Conservation (phyloP, 257 asterid genomes). For the Solanum virginianum region DNA sequence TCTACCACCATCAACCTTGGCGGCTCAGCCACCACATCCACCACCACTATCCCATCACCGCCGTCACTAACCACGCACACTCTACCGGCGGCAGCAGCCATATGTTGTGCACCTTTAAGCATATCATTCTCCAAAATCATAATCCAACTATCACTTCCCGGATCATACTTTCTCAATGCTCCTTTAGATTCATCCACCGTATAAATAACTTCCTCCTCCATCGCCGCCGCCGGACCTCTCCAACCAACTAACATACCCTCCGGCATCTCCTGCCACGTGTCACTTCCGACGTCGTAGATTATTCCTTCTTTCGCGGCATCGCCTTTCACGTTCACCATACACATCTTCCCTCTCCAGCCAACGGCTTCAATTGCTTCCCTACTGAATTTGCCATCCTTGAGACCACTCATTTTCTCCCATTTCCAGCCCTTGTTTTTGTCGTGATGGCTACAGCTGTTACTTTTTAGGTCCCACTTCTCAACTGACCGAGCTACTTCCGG, state of each 20-base stretch:
- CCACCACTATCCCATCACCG: constrained; percentile 35
- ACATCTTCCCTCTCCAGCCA: constrained; percentile 67
- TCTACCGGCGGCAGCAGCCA: constrained; percentile 48
- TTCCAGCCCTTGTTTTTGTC: constrained; percentile 9
- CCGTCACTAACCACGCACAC: constrained; percentile 43
- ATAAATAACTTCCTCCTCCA: constrained; percentile 39
- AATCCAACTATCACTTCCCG: constrained; percentile 38
- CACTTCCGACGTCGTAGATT: constrained; percentile 31
- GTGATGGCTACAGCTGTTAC: not conserved
- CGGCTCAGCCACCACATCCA: constrained; percentile 46
- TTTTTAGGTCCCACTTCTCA: constrained; percentile 48
- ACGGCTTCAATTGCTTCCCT: constrained; percentile 80
- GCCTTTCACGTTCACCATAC: constrained; percentile 44
- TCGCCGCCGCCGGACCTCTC: constrained; percentile 61
- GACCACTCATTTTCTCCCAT: constrained; percentile 50
- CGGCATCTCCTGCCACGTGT: constrained; percentile 69
- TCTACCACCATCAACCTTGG: constrained; percentile 42
- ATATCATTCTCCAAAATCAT: constrained; percentile 17
- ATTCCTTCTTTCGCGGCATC: constrained; percentile 54
- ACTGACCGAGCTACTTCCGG: constrained; percentile 52
- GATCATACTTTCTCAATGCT: constrained; percentile 34
- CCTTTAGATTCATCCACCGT: constrained; percentile 65
- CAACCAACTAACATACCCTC: constrained; percentile 73
- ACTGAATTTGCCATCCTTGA: constrained; percentile 56
- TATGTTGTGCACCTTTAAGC: constrained; percentile 48